Base-by-base conservation (phyloP, 2,329 filamentous ascomycete genomes). In the Ceratocystis huliohia region DNA sequence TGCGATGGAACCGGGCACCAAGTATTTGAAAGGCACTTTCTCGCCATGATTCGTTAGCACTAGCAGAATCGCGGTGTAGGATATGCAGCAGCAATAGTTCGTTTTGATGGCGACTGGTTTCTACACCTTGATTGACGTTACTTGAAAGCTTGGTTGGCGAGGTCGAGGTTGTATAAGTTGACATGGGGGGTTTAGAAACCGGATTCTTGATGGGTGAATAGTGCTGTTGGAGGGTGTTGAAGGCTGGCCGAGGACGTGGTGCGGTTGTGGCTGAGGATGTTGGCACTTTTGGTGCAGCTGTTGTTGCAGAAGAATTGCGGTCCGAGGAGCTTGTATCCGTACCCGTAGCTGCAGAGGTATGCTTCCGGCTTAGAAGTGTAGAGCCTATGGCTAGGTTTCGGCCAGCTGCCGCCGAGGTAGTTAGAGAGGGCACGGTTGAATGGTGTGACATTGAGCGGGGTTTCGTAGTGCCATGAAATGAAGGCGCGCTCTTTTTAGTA, bases 71-170 rank as follows among this genome's bases (percentile, higher is more conserved):
- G 69, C 81, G 80, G 73, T 88, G 85, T 25, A 89, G 73, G 6
- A 88, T 75, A 62, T 86, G 84, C 6, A 88, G 76, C 71, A 88
- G 85, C 28, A 89, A 76, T 1, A 89, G 78, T 72, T 87, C 83
- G 1, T 84, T 81, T 73, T 88, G 86, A 5, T 86, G 75, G 46
- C 78, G 80, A 62, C 77, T 78, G 6, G 79, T 84, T 73, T 85
- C 83, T 64, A 81, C 82, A 1, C 82, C 82, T 33, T 81, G 75
- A 65, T 82, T 82, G 15, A 86, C 74, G 72, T 86, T 86, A 71
- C 81, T 77, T 4, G 84, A 82, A 2, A 83, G 78, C 71, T 86
- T 85, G 37, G 82, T 83, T 0, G 85, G 84, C 2, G 83, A 83
- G 0, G 84, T 81, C 0, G 84, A 82, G 20, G 82, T 82, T 57